Base-by-base conservation (phyloP, 2,329 filamentous ascomycete genomes). In the Xylariaceae sp. region DNA sequence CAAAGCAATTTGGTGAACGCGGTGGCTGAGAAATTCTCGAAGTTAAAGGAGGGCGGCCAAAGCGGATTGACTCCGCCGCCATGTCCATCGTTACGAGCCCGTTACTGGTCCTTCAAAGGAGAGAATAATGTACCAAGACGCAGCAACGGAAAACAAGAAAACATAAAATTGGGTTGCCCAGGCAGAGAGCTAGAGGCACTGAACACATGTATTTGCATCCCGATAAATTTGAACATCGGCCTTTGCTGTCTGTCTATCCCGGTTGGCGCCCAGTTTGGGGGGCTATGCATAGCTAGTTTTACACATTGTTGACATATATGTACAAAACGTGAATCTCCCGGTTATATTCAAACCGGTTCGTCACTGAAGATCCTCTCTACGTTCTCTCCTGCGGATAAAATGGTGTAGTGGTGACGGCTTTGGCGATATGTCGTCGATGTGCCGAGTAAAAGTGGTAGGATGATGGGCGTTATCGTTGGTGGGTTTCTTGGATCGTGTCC, bases 1-100 rank as follows among this genome's bases (percentile, higher is more conserved):
- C 94, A 2, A 84, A 72, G 68, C 87, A 95, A 69, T 99, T 94
- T 77, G 94, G 94, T 45, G 94, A 99, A 72, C 77, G 92, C 41
- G 92, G 91, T 37, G 90, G 90, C 26, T 95, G 73, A 71, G 54
- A 29, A 30, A 3, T n/a, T 34, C 9, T 32, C 19, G 35, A 35
- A 41, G 19, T 2, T 34, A 9, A 27, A 30, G n/a, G 42, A 43
- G 32, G 9, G 8, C 19, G n/a, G 9, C 19, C 7, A 37, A 48
- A 50, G 37, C 5, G 27, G 26, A 31, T 29, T 42, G 26, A 37
- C 6, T 26, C 12, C 11, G n/a, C 43, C 5, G 35, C 11, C 9
- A 32, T 34, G 35, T 29, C 35, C 39, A 37, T 32, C 26, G 27
- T 29, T 45, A 37, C 35, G 19, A 19, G 19, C 19, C 19, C 19